Evolutionary conservation across 192 early-diverging fungal genomes (phyloP).

Genomic region (Diversispora eburnea): DNA sequence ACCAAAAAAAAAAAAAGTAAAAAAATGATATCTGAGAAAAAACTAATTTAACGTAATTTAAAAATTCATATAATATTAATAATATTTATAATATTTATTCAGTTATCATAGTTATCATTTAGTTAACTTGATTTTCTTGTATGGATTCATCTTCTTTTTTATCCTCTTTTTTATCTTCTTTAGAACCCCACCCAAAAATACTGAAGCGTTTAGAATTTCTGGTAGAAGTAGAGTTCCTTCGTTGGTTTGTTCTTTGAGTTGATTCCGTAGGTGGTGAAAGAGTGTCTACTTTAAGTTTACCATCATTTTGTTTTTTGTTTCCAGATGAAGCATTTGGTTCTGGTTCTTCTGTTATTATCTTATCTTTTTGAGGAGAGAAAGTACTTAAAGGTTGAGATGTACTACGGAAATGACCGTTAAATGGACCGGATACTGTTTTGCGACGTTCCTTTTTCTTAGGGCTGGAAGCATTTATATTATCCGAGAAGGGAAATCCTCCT

Average conservation of each 20-base stretch:
- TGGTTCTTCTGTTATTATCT: neutral
- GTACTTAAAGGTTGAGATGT: neutral
- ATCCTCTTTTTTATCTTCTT: neutral
- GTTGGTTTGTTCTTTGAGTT: neutral
- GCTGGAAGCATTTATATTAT: neutral
- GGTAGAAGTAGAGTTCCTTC: conserved; percentile 9
- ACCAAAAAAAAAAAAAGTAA: too few relatives aligned
- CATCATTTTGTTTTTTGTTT: neutral
- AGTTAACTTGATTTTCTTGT: too few relatives aligned
- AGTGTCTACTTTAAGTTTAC: neutral
- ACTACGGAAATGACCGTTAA: neutral
- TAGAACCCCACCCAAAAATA: neutral
- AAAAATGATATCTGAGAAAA: too few relatives aligned
- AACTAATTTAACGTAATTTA: too few relatives aligned
- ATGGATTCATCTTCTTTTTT: too few relatives aligned
- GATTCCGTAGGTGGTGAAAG: too few relatives aligned
- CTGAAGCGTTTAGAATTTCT: conserved; percentile 5
- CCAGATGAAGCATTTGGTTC: neutral
- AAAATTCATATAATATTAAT: too few relatives aligned
- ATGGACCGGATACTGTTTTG: conserved; percentile 5
- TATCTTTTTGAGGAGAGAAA: too few relatives aligned
- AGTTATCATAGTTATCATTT: too few relatives aligned
- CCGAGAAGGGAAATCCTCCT: neutral
- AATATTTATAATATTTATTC: too few relatives aligned
- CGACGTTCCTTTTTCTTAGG: conserved; percentile 22